A percentile compares a stretch with the other conserved stretches of the same genome.
Conservation (phyloP, 78 protist genomes). For the Speleostelium caveatum region DNA sequence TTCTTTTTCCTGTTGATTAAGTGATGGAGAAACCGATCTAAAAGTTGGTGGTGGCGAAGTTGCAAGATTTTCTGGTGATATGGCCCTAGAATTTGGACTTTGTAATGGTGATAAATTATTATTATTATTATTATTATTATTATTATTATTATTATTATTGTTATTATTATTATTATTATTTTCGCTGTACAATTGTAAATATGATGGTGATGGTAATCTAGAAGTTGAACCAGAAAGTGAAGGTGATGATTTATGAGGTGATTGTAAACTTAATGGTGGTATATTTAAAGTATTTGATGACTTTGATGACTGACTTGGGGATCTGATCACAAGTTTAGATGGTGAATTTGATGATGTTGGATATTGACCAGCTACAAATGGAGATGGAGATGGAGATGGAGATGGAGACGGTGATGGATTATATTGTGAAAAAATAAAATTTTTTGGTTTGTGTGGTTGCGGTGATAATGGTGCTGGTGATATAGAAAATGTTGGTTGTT, state of each 20-base stretch:
- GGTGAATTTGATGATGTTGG: background rate
- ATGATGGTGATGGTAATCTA: slow-evolving; percentile 24
- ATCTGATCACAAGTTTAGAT: no score
- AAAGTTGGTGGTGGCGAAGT: no score
- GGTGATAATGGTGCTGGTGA: background rate
- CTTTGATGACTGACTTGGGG: no score
- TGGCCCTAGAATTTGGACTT: no score
- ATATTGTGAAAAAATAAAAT: slow-evolving; percentile 6
- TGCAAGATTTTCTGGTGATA: no score
- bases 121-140: background rate
- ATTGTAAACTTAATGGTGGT: background rate
- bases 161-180: slow-evolving; percentile 17
- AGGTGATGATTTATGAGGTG: slow-evolving; percentile 2
- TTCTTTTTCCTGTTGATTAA: slow-evolving; percentile 8
- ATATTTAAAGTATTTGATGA: no score
- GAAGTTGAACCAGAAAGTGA: slow-evolving; percentile 1
- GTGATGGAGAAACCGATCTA: background rate
- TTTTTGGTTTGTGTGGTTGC: background rate
- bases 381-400: background rate
- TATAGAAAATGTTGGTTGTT: background rate
- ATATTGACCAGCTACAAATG: background rate
- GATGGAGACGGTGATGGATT: background rate
- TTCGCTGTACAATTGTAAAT: background rate
- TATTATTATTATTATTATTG: background rate
- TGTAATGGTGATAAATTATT: slow-evolving; percentile 1